Base-by-base conservation (phyloP, 2,329 filamentous ascomycete species). In the Ophiostoma perfectum region DNA sequence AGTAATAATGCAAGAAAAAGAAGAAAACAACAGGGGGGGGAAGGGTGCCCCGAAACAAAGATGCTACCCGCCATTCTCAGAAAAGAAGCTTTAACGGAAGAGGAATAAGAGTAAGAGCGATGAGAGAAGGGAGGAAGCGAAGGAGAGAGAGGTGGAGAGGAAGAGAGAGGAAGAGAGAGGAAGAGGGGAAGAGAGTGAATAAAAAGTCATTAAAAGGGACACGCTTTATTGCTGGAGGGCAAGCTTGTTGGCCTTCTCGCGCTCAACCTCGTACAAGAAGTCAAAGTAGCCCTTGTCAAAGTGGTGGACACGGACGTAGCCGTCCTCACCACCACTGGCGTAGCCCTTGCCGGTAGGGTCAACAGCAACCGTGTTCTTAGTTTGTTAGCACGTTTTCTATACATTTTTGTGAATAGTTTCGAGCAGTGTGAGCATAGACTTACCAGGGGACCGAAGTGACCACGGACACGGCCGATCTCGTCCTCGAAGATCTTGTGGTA, bases 401-500 rank as follows among this genome's bases (percentile, higher is more conserved):
- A 36, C 27, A 18, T n/a, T 4, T 14, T 36, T 27, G 4, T 4
- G 7, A 9, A 16, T 16, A 2, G 4, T 38, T 27, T 27, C 27
- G 27, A 58, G 3, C 8, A 58, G 75, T n/a, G 16, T 11, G 9
- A 4, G 5, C 3, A 18, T 9, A 27, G 3, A 55, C 80, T 69
- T 77, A 81, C 80, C 77, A 97, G 84, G 73, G 91, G 95, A 78
- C 95, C 95, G 81, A 99, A 99, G 81, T 99, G 95, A 72, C 95
- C 95, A 78, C 93, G 88, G 73, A 99, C 95, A 84, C 95, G 90
- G 74, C 95, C 95, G 76, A 98, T 94, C 84, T 99, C 95, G 80
- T 99, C 94, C 81, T 97, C 93, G 79, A 99, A 98, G 79, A 99
- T 90, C 86, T 96, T 98, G 89, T 99, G 95, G 86, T 97, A 99